Percentiles rank a stretch among this genome's conserved stretches.
phyloP scores from a whole-genome alignment of 495 filamentous ascomycete genomes.

The Aspergillus affinis region DNA sequence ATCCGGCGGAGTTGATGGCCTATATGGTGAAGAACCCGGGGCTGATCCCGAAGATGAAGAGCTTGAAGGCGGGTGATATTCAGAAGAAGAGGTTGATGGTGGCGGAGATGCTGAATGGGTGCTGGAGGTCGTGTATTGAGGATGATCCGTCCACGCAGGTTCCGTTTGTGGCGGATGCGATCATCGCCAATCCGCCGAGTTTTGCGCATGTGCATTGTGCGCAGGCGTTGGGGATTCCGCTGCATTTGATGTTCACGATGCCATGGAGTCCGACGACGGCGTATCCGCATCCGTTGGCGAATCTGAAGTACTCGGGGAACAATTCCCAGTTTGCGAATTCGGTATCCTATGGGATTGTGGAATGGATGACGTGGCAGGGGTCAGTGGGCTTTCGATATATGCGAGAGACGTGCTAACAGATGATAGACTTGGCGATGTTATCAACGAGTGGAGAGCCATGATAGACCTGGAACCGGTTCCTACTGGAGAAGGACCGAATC shows the following conservation, averaged over 20 bases:
- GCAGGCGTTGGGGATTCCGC: slow-evolving; percentile 57
- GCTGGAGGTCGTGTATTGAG: slow-evolving; percentile 64
- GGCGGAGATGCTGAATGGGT: slow-evolving; percentile 61
- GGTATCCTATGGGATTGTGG: slow-evolving; percentile 60
- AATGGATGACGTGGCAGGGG: slow-evolving; percentile 70
- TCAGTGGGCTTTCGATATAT: slow-evolving; percentile 17
- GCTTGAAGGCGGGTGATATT: slow-evolving; percentile 46
- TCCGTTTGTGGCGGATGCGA: slow-evolving; percentile 65
- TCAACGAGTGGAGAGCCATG: slow-evolving; percentile 54
- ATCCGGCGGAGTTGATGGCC: slow-evolving; percentile 64
- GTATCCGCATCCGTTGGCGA: slow-evolving; percentile 59
- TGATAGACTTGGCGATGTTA: slow-evolving; percentile 56
- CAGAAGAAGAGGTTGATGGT: slow-evolving; percentile 47
- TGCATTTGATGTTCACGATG: slow-evolving; percentile 70
- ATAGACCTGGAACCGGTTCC: slow-evolving; percentile 54
- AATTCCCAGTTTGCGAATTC: slow-evolving; percentile 52
- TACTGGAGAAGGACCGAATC: slow-evolving; percentile 32
- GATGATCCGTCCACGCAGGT: slow-evolving; percentile 48
- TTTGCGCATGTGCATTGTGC: slow-evolving; percentile 68
- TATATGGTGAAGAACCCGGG: slow-evolving; percentile 58
- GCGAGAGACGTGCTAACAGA: slow-evolving; percentile 11
- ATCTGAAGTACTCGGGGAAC: slow-evolving; percentile 47
- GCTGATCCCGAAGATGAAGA: slow-evolving; percentile 48
- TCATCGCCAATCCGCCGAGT: slow-evolving; percentile 67
- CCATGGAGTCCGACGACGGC: slow-evolving; percentile 55